phyloP scores from a whole-genome alignment of 257 asterid genomes.

The Asclepias syriaca region DNA sequence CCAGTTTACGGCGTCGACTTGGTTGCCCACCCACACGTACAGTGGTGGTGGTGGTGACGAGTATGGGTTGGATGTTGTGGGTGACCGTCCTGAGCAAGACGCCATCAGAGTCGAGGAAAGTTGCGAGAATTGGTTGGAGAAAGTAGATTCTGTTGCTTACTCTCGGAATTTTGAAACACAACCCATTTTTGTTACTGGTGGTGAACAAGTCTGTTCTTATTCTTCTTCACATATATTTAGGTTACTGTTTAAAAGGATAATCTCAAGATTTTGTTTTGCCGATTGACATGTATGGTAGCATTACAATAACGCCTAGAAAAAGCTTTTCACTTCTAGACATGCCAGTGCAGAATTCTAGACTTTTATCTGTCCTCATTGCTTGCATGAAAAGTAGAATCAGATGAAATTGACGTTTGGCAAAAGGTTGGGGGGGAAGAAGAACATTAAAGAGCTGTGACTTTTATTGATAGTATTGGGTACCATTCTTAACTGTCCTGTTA shows the following conservation, averaged over 20 bases:
- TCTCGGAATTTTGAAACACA: constrained; percentile 63
- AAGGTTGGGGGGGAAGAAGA: background rate
- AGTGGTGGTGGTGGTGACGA: constrained; percentile 6
- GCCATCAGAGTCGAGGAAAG: constrained; percentile 16
- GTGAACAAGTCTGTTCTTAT: constrained; percentile 41
- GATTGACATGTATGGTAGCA: background rate
- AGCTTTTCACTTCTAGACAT: background rate
- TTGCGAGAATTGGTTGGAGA: constrained; percentile 84
- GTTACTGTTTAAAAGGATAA: background rate
- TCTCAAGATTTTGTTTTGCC: background rate
- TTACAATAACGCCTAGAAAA: background rate
- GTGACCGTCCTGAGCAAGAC: constrained; percentile 12
- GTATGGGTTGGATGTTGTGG: constrained; percentile 17
- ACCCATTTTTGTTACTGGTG: constrained; percentile 62
- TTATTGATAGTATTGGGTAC: background rate
- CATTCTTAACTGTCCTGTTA: background rate
- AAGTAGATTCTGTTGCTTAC: constrained; percentile 55
- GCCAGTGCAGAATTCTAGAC: background rate
- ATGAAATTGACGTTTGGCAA: background rate
- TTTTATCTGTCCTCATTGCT: background rate
- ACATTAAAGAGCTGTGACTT: background rate
- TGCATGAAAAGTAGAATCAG: background rate
- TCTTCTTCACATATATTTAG: background rate
- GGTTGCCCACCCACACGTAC: background rate
- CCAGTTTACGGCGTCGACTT: constrained; percentile 45